Percentiles rank a stretch among this genome's conserved stretches.
phyloP scores from a whole-genome alignment of 2,329 filamentous ascomycete species.

The Colletotrichum tropicicola region DNA sequence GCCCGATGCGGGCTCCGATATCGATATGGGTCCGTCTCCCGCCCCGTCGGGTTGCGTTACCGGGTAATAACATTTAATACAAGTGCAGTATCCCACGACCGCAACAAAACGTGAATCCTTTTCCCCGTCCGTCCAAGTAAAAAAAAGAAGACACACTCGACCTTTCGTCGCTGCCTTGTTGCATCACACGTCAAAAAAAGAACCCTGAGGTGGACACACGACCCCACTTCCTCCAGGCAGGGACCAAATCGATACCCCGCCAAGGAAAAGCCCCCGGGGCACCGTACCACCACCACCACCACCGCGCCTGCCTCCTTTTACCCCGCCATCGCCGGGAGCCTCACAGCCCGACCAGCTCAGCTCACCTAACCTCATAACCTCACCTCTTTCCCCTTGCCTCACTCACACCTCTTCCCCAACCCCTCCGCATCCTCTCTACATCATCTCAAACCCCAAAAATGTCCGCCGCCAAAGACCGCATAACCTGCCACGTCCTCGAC shows the following conservation, averaged over 20 bases:
- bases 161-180: neutral
- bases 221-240: no score
- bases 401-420: neutral
- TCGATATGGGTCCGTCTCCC: neutral
- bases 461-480: conserved; percentile 67
- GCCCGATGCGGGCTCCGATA: conserved; percentile 13
- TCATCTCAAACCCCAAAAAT: neutral
- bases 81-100: no score
- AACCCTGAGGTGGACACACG: no score
- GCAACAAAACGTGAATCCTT: no score
- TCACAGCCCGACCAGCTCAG: neutral
- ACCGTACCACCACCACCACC: no score
- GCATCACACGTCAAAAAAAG: no score
- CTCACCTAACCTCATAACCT: neutral
- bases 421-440: neutral
- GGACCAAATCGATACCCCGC: neutral
- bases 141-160: neutral
- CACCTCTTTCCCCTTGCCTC: neutral
- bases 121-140: neutral
- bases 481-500: conserved; percentile 90
- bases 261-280: neutral
- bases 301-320: neutral
- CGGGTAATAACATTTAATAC: no score
- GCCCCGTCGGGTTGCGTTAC: no score
- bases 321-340: conserved; percentile 15